Evolutionary conservation across 176 grass and related monocot genomes (phyloP), one percentile per base, ranked within the genome.

Genomic region (Aechmea fasciata): DNA sequence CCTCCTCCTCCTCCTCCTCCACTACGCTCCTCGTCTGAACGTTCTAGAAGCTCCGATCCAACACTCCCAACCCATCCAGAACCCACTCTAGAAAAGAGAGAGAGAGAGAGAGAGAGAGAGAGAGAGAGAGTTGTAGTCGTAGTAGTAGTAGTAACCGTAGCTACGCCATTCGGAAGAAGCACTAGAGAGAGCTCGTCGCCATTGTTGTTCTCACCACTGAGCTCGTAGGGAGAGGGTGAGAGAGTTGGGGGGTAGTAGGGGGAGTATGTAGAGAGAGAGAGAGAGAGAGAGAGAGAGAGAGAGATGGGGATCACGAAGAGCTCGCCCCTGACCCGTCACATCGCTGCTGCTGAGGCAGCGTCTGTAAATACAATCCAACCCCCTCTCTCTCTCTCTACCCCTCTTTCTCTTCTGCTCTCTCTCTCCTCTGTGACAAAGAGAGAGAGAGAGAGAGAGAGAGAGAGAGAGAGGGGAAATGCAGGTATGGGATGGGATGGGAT

Each of bases 301-400:
- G 20, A 0, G 5, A 19, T 18, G 55, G 55, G 13, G 55, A 59
- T 61, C 55, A 61, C 55, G 55, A 61, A 61, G 55, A 17, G 55
- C 20, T 61, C 13, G 55, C 55, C 33, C 33, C 55, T 61, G 55
- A 22, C 55, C 55, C 55, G 55, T 61, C 55, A 61, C 55, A 61
- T 61, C 55, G 55, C 20, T n/a, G n/a, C n/a, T n/a, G n/a, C n/a
- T 61, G 55, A 9, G 55, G 55, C 55, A 61, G 55, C 55, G 55
- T 61, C 55, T 61, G 17, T 61, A 61, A 61, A 61, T 61, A 20
- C 55, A 61, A 15, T 15, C 55, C 55, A 20, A 18, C 15, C n/a
- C 20, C 17, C 20, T 61, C 55, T 61, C 2, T 59, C n/a, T 20
- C 53, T 15, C 53, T 57, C 53, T 57, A 0, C 18, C 10, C 18